phyloP scores from a whole-genome alignment of 2,329 filamentous ascomycete genomes.

The Botryotinia calthae region DNA sequence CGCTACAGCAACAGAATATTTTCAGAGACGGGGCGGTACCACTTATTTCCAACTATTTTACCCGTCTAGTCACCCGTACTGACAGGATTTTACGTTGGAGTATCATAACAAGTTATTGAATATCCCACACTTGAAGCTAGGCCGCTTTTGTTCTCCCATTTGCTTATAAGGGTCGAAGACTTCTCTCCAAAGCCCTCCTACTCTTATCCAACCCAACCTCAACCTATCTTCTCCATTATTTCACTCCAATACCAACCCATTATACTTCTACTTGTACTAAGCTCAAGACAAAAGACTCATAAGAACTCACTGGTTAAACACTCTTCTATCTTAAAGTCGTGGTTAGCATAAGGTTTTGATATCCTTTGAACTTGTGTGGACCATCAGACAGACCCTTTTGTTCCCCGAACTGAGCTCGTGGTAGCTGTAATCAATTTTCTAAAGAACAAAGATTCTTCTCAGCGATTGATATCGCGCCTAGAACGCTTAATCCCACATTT shows the following conservation, averaged over 20 bases:
- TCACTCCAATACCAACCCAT: background rate
- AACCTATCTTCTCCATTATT: background rate
- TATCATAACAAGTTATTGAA: background rate
- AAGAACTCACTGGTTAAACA: background rate
- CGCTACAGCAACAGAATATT: background rate
- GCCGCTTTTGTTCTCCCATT: background rate
- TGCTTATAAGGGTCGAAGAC: background rate
- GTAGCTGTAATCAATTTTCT: background rate
- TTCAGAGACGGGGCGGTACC: background rate
- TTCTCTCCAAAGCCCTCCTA: background rate
- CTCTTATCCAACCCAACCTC: slow-evolving; percentile 2
- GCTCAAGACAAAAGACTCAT: background rate
- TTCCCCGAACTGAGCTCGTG: background rate
- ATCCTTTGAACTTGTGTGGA: background rate
- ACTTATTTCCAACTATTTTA: background rate
- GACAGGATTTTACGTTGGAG: background rate
- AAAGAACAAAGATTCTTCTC: background rate
- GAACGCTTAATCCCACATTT: background rate
- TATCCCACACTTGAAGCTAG: background rate
- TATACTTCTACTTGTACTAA: background rate
- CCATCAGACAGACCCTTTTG: background rate
- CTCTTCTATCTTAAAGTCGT: background rate
- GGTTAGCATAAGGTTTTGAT: background rate
- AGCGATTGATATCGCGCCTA: background rate
- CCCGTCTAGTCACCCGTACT: background rate